phyloP scores from a whole-genome alignment of 139 green algal genomes.

The Coccomyxa sp. region DNA sequence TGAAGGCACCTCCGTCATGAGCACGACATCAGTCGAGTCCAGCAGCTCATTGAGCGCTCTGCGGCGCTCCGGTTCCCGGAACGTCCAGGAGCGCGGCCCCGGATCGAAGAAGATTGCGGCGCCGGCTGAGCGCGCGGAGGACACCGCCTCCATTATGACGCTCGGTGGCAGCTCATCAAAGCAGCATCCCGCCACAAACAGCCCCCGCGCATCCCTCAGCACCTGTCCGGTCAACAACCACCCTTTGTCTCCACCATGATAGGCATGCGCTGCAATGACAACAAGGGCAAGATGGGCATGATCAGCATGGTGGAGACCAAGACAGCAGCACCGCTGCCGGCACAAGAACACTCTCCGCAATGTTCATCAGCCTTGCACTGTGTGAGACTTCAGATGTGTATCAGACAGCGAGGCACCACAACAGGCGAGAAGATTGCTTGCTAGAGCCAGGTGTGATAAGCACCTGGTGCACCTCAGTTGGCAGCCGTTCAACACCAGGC shows the following conservation, averaged over 20 bases:
- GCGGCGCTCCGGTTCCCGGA: slow-evolving; percentile 40
- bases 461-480: background rate
- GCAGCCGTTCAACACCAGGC: slow-evolving; percentile 34
- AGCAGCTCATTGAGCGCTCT: slow-evolving; percentile 63
- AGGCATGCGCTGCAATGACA: background rate
- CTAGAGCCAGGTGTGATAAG: too few relatives aligned
- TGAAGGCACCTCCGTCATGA: slow-evolving; percentile 71
- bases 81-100: slow-evolving; percentile 59
- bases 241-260: background rate
- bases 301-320: too few relatives aligned
- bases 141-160: slow-evolving; percentile 49
- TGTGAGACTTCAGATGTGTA: too few relatives aligned
- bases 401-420: too few relatives aligned
- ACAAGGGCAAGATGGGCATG: too few relatives aligned
- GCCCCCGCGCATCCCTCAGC: slow-evolving; percentile 26
- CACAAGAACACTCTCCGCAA: too few relatives aligned
- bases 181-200: slow-evolving; percentile 85
- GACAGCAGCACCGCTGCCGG: too few relatives aligned
- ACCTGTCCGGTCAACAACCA: slow-evolving; percentile 7
- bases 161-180: slow-evolving; percentile 88
- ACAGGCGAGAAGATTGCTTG: too few relatives aligned
- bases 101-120: slow-evolving; percentile 90
- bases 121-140: slow-evolving; percentile 44
- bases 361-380: too few relatives aligned
- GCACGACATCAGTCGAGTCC: slow-evolving; percentile 65